Evolutionary conservation across 495 filamentous ascomycete species (phyloP).

Genomic region (Penicillium parvum): DNA sequence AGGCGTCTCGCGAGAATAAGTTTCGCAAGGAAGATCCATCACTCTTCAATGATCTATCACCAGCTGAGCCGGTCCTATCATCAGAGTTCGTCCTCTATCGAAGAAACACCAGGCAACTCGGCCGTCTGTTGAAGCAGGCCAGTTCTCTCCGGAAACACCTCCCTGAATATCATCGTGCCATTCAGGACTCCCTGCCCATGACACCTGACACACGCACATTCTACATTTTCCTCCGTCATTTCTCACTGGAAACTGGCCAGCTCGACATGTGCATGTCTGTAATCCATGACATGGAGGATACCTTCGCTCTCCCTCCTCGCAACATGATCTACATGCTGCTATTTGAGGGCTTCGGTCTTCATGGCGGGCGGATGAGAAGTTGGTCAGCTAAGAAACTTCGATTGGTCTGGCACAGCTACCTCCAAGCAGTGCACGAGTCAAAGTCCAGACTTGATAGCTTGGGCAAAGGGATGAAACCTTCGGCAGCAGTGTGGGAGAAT

Average conservation of each 20-base stretch:
- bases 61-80: conserved; percentile 11
- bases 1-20: no score
- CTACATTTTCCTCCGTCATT: conserved; percentile 37
- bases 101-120: conserved; percentile 29
- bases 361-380: conserved; percentile 61
- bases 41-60: not conserved
- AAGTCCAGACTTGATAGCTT: conserved; percentile 44
- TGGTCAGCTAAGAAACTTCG: conserved; percentile 62
- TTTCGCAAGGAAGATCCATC: no score
- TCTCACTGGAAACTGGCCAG: conserved; percentile 34
- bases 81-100: conserved; percentile 34
- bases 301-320: conserved; percentile 35
- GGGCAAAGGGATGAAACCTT: conserved; percentile 3
- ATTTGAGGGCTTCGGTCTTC: conserved; percentile 68
- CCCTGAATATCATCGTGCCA: conserved; percentile 29
- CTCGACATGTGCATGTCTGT: conserved; percentile 33
- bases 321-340: conserved; percentile 47
- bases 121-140: no score
- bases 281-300: conserved; percentile 39
- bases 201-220: conserved; percentile 46
- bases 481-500: conserved; percentile 36
- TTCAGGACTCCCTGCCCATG: conserved; percentile 37
- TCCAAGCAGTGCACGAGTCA: conserved; percentile 51
- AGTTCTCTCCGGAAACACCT: conserved; percentile 24
- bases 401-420: conserved; percentile 36